Evolutionary conservation across 495 filamentous ascomycete species (phyloP).

Genomic region (Tuber magnatum): DNA sequence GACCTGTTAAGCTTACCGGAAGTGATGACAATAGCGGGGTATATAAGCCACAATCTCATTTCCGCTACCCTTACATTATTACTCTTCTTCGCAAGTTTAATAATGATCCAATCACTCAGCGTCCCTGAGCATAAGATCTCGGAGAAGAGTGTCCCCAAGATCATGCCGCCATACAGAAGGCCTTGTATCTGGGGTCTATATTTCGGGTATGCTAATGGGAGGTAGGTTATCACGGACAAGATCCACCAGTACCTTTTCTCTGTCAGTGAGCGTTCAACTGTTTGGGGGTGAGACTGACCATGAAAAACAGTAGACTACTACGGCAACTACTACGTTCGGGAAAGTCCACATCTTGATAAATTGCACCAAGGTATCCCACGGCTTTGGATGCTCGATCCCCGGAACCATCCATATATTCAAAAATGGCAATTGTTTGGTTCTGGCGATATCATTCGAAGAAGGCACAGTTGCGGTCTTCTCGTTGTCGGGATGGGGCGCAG

Average conservation of each 20-base stretch:
- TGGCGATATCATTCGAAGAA: conserved; percentile 33
- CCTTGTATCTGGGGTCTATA: conserved; percentile 54
- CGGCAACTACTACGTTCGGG: conserved; percentile 46
- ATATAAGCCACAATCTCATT: conserved; percentile 56
- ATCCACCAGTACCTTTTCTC: conserved; percentile 54
- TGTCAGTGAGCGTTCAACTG: not conserved
- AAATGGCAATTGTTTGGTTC: conserved; percentile 50
- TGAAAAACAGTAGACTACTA: conserved; percentile 51
- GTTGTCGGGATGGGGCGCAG: conserved; percentile 14
- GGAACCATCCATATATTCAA: conserved; percentile 50
- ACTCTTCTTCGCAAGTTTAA: conserved; percentile 48
- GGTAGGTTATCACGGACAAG: conserved; percentile 54
- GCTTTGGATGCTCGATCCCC: conserved; percentile 51
- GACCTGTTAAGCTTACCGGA: conserved; percentile 41
- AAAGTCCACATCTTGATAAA: conserved; percentile 50
- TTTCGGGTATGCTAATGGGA: conserved; percentile 52
- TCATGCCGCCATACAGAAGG: conserved; percentile 52
- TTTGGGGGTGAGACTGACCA: conserved; percentile 40
- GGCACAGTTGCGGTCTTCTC: conserved; percentile 36
- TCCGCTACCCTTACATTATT: conserved; percentile 48
- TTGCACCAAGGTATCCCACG: conserved; percentile 48
- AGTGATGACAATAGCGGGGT: conserved; percentile 51
- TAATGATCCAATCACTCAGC: conserved; percentile 51
- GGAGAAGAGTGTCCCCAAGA: conserved; percentile 52
- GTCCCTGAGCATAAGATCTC: conserved; percentile 53